Percentiles rank a stretch among this genome's conserved stretches.
These are phyloP conservation scores for Rhynchosporium agropyri DNA, from an alignment of 2,329 filamentous ascomycete genomes.

Conservation along the genomic window DNA sequence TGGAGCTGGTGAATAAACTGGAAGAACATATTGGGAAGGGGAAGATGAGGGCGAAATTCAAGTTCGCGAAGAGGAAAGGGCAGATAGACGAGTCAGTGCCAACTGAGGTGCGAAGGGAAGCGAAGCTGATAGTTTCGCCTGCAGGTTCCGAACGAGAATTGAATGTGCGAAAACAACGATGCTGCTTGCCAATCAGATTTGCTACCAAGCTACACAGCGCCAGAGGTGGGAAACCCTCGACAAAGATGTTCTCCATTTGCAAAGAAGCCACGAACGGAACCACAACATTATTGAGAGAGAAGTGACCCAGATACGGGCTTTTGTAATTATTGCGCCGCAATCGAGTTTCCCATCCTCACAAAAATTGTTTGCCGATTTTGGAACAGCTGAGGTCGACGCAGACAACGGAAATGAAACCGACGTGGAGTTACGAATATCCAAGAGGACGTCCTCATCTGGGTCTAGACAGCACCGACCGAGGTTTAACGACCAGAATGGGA, in stretches of 20 bases:
- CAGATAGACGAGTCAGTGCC: conserved; percentile 2
- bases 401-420: background rate
- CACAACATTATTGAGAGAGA: conserved; percentile 1
- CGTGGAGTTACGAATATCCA: too few species aligned
- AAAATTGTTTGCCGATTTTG: too few species aligned
- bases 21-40: background rate
- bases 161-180: conserved; percentile 22
- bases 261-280: conserved; percentile 3
- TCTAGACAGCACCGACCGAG: background rate
- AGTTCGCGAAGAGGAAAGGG: conserved; percentile 1
- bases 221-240: conserved; percentile 22
- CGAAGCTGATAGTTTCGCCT: background rate
- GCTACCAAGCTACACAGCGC: conserved; percentile 15
- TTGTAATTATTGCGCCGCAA: background rate
- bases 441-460: too few species aligned
- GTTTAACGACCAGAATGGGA: background rate
- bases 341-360: background rate
- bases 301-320: background rate
- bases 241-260: conserved; percentile 15
- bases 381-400: background rate
- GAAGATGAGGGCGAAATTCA: background rate
- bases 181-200: conserved; percentile 22
- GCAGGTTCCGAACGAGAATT: conserved; percentile 10
- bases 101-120: background rate
- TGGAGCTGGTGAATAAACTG: background rate